phyloP scores from a whole-genome alignment of 495 filamentous ascomycete genomes.

The Patellaria atrata region DNA sequence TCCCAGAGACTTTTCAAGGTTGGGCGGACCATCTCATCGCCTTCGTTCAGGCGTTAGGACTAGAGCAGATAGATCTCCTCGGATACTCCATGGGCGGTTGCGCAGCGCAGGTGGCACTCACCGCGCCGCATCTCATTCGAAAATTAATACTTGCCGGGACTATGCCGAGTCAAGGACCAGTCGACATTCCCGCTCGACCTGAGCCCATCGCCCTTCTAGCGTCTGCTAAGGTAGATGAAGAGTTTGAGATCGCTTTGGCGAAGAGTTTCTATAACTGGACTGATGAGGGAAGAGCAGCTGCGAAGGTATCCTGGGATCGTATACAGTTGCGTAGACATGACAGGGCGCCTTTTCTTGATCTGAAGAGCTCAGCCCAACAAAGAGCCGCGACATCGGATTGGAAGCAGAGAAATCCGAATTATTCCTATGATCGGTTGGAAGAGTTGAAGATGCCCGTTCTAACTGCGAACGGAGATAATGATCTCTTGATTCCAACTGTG shows the following conservation, averaged over 20 bases:
- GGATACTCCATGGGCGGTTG: slow-evolving; percentile 22
- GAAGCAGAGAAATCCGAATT: slow-evolving; percentile 13
- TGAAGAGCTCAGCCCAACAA: slow-evolving; percentile 19
- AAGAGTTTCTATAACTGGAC: slow-evolving; percentile 14
- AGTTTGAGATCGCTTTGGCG: slow-evolving; percentile 11
- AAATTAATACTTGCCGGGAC: slow-evolving; percentile 13
- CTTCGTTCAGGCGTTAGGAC: slow-evolving; percentile 22
- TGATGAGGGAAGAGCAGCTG: slow-evolving; percentile 13
- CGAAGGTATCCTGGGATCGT: slow-evolving; percentile 17
- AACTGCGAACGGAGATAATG: slow-evolving; percentile 25
- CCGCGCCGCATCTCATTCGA: slow-evolving; percentile 9
- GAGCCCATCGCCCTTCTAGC: background rate
- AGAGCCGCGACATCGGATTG: slow-evolving; percentile 15
- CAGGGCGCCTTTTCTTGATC: slow-evolving; percentile 11
- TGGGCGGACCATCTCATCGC: slow-evolving; percentile 22
- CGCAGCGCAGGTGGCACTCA: slow-evolving; percentile 17
- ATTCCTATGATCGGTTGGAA: slow-evolving; percentile 19
- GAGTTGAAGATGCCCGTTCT: slow-evolving; percentile 25
- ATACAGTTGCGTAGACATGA: slow-evolving; percentile 8
- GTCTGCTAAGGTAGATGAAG: slow-evolving; percentile 4
- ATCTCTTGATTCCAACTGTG: slow-evolving; percentile 20
- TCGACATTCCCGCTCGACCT: no score
- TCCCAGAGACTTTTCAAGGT: slow-evolving; percentile 11
- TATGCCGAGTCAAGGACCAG: background rate
- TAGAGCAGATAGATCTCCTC: slow-evolving; percentile 19